Evolutionary conservation across 306 rosid genomes (phyloP).

Genomic region (Gynostemma pentaphyllum): DNA sequence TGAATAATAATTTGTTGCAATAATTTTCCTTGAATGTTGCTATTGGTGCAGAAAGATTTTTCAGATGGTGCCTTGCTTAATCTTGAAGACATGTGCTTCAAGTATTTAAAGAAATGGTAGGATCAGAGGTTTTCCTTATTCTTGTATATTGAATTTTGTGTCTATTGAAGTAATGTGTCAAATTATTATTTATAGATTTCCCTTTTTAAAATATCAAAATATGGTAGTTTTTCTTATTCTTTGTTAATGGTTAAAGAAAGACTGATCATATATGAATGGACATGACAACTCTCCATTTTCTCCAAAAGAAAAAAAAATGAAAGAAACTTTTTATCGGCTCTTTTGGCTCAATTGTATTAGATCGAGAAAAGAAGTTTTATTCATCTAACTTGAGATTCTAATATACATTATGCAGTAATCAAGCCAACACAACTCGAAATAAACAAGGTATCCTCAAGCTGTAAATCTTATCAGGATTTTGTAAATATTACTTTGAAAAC

Average conservation of each 20-base stretch:
- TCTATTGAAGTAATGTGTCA: background rate
- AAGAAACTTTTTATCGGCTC: background rate
- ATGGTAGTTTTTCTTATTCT: too few species aligned
- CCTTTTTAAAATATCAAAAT: too few species aligned
- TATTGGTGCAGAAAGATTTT: conserved; percentile 26
- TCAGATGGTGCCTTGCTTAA: conserved; percentile 16
- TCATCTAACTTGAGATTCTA: conserved; percentile 13
- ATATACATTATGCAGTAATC: conserved; percentile 24
- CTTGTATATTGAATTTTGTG: background rate
- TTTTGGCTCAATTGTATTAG: background rate
- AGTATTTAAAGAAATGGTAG: conserved; percentile 45
- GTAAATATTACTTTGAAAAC: background rate
- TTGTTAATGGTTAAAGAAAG: too few species aligned
- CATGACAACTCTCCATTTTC: too few species aligned
- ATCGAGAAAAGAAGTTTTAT: background rate
- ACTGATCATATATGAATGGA: too few species aligned
- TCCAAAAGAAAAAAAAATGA: too few species aligned
- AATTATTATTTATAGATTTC: background rate
- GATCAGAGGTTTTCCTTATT: conserved; percentile 1
- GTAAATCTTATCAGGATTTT: background rate
- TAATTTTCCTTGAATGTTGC: background rate
- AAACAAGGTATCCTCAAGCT: conserved; percentile 37
- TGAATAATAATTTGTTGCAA: too few species aligned
- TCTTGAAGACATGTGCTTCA: conserved; percentile 42
- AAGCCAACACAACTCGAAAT: conserved; percentile 23